Percentiles rank a stretch among this genome's conserved stretches.
phyloP scores from a whole-genome alignment of 176 grass and related monocot genomes.

The Themeda triandra region DNA sequence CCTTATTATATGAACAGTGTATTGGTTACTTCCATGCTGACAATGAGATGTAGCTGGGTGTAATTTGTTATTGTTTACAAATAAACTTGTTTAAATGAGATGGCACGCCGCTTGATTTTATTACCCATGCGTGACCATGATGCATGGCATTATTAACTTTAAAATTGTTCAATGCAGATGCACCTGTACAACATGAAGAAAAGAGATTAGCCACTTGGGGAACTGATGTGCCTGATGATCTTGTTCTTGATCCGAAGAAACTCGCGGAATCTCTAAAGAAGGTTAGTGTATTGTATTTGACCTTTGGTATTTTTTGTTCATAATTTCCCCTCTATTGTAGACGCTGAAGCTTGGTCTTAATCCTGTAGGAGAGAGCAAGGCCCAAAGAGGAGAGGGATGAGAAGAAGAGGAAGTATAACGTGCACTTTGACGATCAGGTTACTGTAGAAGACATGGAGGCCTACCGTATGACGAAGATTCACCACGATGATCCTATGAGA shows the following conservation, averaged over 20 bases:
- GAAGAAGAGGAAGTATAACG: conserved; percentile 91
- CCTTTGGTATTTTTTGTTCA: not conserved
- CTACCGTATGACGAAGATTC: conserved; percentile 75
- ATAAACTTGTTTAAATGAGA: not conserved
- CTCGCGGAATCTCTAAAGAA: conserved; percentile 90
- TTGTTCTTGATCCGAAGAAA: conserved; percentile 76
- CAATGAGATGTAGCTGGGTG: not conserved
- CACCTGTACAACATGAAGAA: conserved; percentile 60
- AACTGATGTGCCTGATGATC: conserved; percentile 81
- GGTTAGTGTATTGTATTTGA: conserved; percentile 26
- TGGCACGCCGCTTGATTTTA: not conserved
- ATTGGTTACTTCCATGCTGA: too few relatives aligned
- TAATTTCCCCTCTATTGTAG: not conserved
- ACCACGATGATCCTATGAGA: conserved; percentile 86
- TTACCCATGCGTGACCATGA: not conserved
- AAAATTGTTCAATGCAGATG: conserved; percentile 46
- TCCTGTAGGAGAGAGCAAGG: conserved; percentile 63
- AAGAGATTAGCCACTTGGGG: conserved; percentile 88
- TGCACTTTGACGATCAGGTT: conserved; percentile 88
- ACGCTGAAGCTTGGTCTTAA: conserved; percentile 31
- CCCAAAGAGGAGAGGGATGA: conserved; percentile 87
- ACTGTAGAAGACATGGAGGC: conserved; percentile 93
- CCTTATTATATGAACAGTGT: not conserved
- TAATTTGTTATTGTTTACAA: too few relatives aligned
- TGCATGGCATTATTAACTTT: conserved; percentile 4